These are phyloP conservation scores for Colletotrichum sojae DNA, from an alignment of 2,329 filamentous ascomycete species.

Conservation along the genomic window DNA sequence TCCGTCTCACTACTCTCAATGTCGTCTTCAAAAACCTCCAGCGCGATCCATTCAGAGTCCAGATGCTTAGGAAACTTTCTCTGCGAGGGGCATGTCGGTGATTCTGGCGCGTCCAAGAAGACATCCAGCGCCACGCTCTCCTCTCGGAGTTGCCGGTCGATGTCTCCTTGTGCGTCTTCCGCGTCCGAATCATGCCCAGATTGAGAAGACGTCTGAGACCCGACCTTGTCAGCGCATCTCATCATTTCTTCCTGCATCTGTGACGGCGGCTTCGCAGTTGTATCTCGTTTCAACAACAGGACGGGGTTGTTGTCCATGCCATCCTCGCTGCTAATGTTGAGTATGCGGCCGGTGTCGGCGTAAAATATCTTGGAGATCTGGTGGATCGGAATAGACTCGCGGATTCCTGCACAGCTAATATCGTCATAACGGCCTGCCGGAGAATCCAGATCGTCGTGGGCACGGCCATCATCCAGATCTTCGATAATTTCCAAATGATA, in stretches of 20 bases:
- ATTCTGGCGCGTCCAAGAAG: slow-evolving; percentile 34
- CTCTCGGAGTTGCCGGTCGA: slow-evolving; percentile 62
- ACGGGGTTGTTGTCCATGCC: slow-evolving; percentile 81
- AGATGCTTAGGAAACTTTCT: slow-evolving; percentile 78
- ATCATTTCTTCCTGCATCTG: slow-evolving; percentile 53
- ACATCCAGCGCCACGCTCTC: slow-evolving; percentile 48
- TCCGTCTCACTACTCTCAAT: slow-evolving; percentile 51
- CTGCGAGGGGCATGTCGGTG: neutral
- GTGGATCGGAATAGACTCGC: slow-evolving; percentile 67
- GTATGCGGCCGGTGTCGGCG: slow-evolving; percentile 88
- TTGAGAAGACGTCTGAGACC: slow-evolving; percentile 1
- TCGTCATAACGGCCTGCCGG: slow-evolving; percentile 55
- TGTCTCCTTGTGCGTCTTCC: slow-evolving; percentile 57
- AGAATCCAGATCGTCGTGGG: slow-evolving; percentile 60
- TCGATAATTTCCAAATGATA: slow-evolving; percentile 89
- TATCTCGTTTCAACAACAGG: slow-evolving; percentile 80
- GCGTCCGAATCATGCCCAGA: slow-evolving; percentile 14
- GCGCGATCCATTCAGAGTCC: slow-evolving; percentile 91
- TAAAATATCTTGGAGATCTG: slow-evolving; percentile 92
- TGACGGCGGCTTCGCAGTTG: slow-evolving; percentile 73
- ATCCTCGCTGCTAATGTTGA: slow-evolving; percentile 77
- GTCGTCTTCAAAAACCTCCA: slow-evolving; percentile 82
- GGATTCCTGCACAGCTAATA: slow-evolving; percentile 61
- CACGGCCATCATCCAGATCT: slow-evolving; percentile 76
- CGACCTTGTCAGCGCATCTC: neutral